These are phyloP conservation scores for Globisporangium irregulare DNA, from an alignment of 352 stramenopile species.

Conservation along the genomic window DNA sequence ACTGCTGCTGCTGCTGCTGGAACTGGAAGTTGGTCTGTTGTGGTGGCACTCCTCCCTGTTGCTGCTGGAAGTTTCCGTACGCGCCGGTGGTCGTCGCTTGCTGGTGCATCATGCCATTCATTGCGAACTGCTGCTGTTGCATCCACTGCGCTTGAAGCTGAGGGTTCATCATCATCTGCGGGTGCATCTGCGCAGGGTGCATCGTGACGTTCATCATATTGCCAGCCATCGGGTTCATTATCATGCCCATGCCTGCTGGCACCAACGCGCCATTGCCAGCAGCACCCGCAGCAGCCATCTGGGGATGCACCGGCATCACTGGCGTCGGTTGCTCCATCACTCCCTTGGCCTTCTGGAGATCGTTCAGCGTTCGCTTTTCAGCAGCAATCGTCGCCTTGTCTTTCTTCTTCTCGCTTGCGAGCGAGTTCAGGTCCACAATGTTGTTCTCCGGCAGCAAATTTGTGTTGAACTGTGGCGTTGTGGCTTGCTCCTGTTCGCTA, in stretches of 20 bases:
- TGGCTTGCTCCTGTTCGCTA: slow-evolving; percentile 2
- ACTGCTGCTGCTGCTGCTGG: background rate
- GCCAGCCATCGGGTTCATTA: slow-evolving; percentile 38
- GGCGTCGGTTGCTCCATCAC: slow-evolving; percentile 29
- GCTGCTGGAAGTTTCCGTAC: slow-evolving; percentile 14
- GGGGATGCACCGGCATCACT: slow-evolving; percentile 39
- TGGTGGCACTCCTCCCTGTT: background rate
- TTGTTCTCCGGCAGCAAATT: slow-evolving; percentile 64
- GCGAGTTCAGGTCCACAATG: slow-evolving; percentile 55
- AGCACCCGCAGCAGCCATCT: slow-evolving; percentile 20
- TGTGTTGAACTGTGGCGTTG: slow-evolving; percentile 31
- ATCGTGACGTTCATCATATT: slow-evolving; percentile 31
- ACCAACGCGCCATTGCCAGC: slow-evolving; percentile 8
- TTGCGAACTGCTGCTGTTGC: slow-evolving; percentile 15
- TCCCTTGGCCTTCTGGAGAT: slow-evolving; percentile 47
- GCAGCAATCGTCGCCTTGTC: slow-evolving; percentile 20
- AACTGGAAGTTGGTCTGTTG: slow-evolving; percentile 11
- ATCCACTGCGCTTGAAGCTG: slow-evolving; percentile 41
- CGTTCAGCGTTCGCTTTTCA: slow-evolving; percentile 53
- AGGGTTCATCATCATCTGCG: slow-evolving; percentile 19
- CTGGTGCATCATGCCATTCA: slow-evolving; percentile 17
- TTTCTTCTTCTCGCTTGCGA: slow-evolving; percentile 58
- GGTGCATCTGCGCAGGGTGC: slow-evolving; percentile 24
- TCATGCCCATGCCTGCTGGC: slow-evolving; percentile 24
- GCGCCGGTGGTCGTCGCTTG: background rate